Conservation (phyloP, 2,329 filamentous ascomycete genomes). For the Nothomitra cinnamomea region DNA sequence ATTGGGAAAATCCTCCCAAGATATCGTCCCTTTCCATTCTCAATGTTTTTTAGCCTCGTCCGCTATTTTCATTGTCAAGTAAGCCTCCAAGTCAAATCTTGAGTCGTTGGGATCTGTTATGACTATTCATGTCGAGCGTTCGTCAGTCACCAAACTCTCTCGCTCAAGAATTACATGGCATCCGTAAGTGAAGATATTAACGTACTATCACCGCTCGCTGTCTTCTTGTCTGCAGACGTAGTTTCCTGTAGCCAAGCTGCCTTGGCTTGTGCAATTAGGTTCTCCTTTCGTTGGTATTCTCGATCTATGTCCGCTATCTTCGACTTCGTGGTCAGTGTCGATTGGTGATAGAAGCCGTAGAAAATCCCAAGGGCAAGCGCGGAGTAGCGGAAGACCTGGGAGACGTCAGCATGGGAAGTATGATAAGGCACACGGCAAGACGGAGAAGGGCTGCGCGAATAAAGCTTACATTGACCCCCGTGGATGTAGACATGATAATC, state of each 20-base stretch:
- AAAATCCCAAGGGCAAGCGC: slow-evolving; percentile 81
- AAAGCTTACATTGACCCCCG: slow-evolving; percentile 34
- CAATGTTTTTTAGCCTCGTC: slow-evolving; percentile 17
- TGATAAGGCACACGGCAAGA: background rate
- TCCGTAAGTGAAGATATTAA: slow-evolving; percentile 12
- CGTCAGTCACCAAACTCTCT: slow-evolving; percentile 13
- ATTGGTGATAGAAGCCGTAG: slow-evolving; percentile 92
- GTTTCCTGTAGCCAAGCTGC: slow-evolving; percentile 74
- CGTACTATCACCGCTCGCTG: slow-evolving; percentile 23
- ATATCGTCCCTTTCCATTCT: background rate
- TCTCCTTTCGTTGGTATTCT: slow-evolving; percentile 82
- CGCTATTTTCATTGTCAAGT: slow-evolving; percentile 45
- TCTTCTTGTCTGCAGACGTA: slow-evolving; percentile 28
- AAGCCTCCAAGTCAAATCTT: slow-evolving; percentile 86
- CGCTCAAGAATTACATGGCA: slow-evolving; percentile 1
- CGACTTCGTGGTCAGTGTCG: slow-evolving; percentile 55
- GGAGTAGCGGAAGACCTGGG: slow-evolving; percentile 89
- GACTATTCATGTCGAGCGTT: slow-evolving; percentile 28
- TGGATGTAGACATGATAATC: slow-evolving; percentile 18
- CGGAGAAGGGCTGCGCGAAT: background rate
- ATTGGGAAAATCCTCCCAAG: background rate
- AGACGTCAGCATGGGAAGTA: background rate
- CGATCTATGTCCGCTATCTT: slow-evolving; percentile 54
- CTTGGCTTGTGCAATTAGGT: slow-evolving; percentile 86
- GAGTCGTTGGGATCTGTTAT: slow-evolving; percentile 65